Evolutionary conservation across 805 yeast species (phyloP), one percentile per base, ranked within the genome.

Genomic region (Saitoella complicata): DNA sequence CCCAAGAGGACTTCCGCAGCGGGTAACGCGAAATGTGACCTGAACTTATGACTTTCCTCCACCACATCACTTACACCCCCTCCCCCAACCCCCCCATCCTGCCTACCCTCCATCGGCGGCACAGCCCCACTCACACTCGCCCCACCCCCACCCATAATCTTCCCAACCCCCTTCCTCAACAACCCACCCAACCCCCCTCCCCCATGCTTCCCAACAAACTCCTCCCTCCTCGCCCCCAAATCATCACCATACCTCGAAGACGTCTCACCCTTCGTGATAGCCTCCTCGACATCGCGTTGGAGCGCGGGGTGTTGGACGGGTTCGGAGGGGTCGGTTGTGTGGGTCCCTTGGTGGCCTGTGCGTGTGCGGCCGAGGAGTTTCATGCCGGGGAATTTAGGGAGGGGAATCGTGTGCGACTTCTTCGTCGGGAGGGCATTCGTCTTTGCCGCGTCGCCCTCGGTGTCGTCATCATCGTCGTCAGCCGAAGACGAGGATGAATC

Each of bases 11-110:
- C 58, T 37, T 74, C 75, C 1, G 64, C 55, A 0, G 66, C 68
- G 5, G 71, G 67, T 7, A 87, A 62, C 0, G 86, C 73, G 53
- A 88, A 88, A 52, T 77, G 79, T 1, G 64, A 57, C 41, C 73
- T 68, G 56, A 79, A 86, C 48, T 21, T 21, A 4, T 21, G 21
- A 21, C 21, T 21, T 21, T 21, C 21, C 21, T 21, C 21, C 21
- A 21, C 21, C 4, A 4, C 21, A 21, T 21, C 21, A 21, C 21
- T 21, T 21, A 21, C 21, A n/a, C 35, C 10, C 10, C 9, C 35
- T 33, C 9, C 33, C 32, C 41, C 8, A 3, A 10, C 34, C 11
- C 8, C 11, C 11, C 41, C n/a, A 32, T n/a, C 72, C 69, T 0
- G 82, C 71, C 3, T 58, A 61, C 1, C 54, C 59, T 40, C 75